These are phyloP conservation scores for Kazachstania kunashirensis DNA, from an alignment of 805 yeast species.

Conservation along the genomic window DNA sequence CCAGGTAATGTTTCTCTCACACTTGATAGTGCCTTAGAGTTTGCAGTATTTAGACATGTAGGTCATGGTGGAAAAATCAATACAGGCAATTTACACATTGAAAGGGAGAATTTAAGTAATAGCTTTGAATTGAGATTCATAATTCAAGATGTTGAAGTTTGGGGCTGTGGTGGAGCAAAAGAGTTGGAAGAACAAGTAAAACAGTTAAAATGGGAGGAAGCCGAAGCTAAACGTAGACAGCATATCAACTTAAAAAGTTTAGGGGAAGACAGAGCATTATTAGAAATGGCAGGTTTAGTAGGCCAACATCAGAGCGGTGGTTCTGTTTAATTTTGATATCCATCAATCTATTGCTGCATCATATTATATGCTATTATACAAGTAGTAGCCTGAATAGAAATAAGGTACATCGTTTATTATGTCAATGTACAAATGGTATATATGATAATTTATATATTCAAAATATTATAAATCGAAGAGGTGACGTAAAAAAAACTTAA, in stretches of 20 bases:
- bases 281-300: conserved; percentile 71
- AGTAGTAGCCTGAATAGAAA: too few species aligned
- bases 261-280: conserved; percentile 74
- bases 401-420: too few species aligned
- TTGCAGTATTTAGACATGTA: conserved; percentile 66
- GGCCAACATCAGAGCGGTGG: conserved; percentile 45
- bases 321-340: conserved; percentile 34
- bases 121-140: conserved; percentile 59
- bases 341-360: too few species aligned
- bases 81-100: conserved; percentile 24
- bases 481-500: too few species aligned
- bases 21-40: conserved; percentile 68
- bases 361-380: too few species aligned
- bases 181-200: conserved; percentile 69
- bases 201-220: conserved; percentile 86
- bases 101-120: conserved; percentile 14
- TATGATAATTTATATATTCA: too few species aligned
- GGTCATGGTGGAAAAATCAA: conserved; percentile 45
- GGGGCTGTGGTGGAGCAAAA: conserved; percentile 81
- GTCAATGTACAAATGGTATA: too few species aligned
- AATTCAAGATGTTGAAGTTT: conserved; percentile 73
- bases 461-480: too few species aligned
- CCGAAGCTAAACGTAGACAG: conserved; percentile 73
- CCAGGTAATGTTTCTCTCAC: conserved; percentile 79
- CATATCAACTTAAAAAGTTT: conserved; percentile 53